Base-by-base conservation (phyloP, 1,284 basidiomycete species). In the Ceratobasidium sp. region DNA sequence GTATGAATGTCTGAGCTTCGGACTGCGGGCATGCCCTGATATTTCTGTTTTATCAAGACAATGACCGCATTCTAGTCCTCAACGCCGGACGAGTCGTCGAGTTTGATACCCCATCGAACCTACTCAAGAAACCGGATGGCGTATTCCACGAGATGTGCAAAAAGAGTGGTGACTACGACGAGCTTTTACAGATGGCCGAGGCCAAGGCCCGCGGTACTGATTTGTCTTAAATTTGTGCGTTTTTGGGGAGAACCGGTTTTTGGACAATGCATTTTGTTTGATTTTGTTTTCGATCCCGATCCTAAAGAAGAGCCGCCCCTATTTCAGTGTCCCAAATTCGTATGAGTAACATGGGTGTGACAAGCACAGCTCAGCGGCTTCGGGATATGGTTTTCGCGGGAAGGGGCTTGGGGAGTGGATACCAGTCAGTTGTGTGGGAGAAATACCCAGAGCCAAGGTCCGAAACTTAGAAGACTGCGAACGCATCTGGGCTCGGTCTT, bases 41-140 rank as follows among this genome's bases (percentile, higher is more conserved):
- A n/a, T 14, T 18, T 20, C 35, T 23, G 44, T 33, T 2, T 60
- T 73, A 10, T 83, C 83, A 86, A 57, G 83, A 87, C 80, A 88
- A 87, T 78, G 87, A 88, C 78, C 81, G 86, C 30, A 87, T 89
- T 64, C 83, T 89, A 18, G 88, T 89, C 59, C 86, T 90, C 82
- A 83, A 86, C 73, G 83, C 86, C 64, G 89, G 89, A 8, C 77
- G 81, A 41, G 82, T 89, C 46, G 85, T 83, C 78, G 87, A 87
- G 77, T 87, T 86, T 77, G 88, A 86, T 71, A 85, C 84, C 4
- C 88, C 88, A 6, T 80, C 86, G 16, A 81, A 81, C 16, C 83
- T 88, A 30, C 88, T 84, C 67, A 84, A 86, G 70, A 78, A 79
- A 0, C 81, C 82, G 20, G 83, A 81, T 27, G 85, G 87, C 33